Percentiles rank a stretch among this genome's conserved stretches.
These are phyloP conservation scores for Sporothrix euskadiensis DNA, from an alignment of 2,329 filamentous ascomycete genomes.

Conservation along the genomic window DNA sequence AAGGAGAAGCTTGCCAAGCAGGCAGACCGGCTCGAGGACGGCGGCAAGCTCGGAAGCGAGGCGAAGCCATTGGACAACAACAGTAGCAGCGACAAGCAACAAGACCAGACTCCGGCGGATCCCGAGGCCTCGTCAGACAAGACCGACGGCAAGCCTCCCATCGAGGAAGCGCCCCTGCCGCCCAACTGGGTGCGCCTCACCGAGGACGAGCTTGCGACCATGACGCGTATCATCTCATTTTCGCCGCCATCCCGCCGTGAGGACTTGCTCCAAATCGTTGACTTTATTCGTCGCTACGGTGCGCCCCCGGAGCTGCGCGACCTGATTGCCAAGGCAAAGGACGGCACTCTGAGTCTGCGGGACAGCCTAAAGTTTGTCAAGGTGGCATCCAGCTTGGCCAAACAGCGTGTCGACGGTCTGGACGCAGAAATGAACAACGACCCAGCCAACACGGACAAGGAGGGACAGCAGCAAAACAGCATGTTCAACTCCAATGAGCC, in stretches of 20 bases:
- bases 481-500: conserved; percentile 36
- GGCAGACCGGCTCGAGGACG: conserved; percentile 14
- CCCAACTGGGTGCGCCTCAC: conserved; percentile 51
- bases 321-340: conserved; percentile 57
- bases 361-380: conserved; percentile 61
- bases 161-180: conserved; percentile 39
- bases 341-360: conserved; percentile 48
- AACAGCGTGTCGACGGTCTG: conserved; percentile 37
- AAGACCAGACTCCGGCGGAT: background rate
- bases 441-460: background rate
- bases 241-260: conserved; percentile 64
- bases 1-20: conserved; percentile 22
- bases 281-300: conserved; percentile 65
- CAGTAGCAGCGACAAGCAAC: background rate
- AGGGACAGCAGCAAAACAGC: background rate
- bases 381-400: conserved; percentile 58
- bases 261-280: conserved; percentile 60
- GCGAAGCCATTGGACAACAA: background rate
- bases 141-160: background rate
- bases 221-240: conserved; percentile 62
- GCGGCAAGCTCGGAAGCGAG: conserved; percentile 24
- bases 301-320: conserved; percentile 68
- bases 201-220: conserved; percentile 50
- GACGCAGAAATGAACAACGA: background rate
- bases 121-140: conserved; percentile 1